Evolutionary conservation across 352 stramenopile species (phyloP).

Genomic region (Hyaloperonospora brassicae): DNA sequence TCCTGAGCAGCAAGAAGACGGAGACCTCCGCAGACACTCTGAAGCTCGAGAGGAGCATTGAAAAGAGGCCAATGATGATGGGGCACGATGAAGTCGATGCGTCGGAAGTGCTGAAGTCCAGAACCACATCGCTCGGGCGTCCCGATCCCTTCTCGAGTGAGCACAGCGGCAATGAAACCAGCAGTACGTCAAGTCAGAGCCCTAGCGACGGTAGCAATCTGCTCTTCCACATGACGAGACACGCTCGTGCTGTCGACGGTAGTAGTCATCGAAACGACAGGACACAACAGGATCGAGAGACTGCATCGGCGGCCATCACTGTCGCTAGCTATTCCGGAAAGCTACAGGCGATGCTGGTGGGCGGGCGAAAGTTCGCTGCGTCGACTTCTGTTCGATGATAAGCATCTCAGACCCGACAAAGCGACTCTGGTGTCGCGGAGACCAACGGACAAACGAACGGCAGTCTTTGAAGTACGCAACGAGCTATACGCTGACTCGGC

Average conservation of each 20-base stretch:
- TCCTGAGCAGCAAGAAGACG: conserved; percentile 49
- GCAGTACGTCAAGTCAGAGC: conserved; percentile 19
- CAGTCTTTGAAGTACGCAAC: not conserved
- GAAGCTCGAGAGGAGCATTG: conserved; percentile 39
- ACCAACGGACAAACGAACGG: not conserved
- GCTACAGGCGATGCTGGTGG: conserved; percentile 18
- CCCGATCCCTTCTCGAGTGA: conserved; percentile 17
- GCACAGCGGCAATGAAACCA: conserved; percentile 16
- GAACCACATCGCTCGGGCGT: conserved; percentile 15
- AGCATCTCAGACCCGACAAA: conserved; percentile 11
- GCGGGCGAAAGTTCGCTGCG: conserved; percentile 1
- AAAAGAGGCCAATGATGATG: conserved; percentile 50
- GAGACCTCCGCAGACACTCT: conserved; percentile 38
- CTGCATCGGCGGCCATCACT: conserved; percentile 13
- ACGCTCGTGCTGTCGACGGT: conserved; percentile 1
- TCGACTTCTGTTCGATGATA: conserved; percentile 17
- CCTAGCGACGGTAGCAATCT: conserved; percentile 6
- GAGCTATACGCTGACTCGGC: not conserved
- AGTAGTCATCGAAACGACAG: not conserved
- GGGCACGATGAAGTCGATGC: conserved; percentile 29
- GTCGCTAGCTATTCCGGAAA: conserved; percentile 21
- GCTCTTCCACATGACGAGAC: conserved; percentile 12
- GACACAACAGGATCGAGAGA: conserved; percentile 12
- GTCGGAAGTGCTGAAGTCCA: conserved; percentile 9
- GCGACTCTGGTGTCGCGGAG: conserved; percentile 2